Percentiles rank a stretch among this genome's conserved stretches.
phyloP scores from a whole-genome alignment of 495 filamentous ascomycete genomes.

The Tuber umbilicatum region DNA sequence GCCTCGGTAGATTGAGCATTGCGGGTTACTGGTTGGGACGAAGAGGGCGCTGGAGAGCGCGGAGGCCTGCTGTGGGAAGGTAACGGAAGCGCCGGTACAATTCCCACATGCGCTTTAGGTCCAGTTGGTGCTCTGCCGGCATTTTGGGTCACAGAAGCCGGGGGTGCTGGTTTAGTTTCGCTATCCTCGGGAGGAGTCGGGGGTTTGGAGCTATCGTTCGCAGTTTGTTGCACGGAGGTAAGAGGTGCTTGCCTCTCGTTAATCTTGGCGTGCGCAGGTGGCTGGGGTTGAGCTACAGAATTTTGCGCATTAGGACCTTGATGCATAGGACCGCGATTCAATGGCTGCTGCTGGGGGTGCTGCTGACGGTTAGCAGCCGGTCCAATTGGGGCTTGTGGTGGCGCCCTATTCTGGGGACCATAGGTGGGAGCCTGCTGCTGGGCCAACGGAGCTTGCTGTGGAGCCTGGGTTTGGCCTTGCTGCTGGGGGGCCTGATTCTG shows the following conservation, averaged over 20 bases:
- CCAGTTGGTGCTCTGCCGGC: conserved; percentile 51
- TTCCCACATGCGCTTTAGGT: conserved; percentile 60
- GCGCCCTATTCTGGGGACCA: conserved; percentile 44
- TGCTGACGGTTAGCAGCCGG: conserved; percentile 45
- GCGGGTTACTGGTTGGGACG: conserved; percentile 38
- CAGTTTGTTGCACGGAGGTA: conserved; percentile 29
- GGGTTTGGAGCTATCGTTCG: conserved; percentile 22
- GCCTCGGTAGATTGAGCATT: conserved; percentile 36
- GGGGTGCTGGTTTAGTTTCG: conserved; percentile 60
- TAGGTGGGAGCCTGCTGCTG: conserved; percentile 29
- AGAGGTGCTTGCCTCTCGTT: conserved; percentile 44
- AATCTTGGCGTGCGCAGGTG: conserved; percentile 39
- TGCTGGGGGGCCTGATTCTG: conserved; percentile 17
- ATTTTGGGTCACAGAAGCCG: conserved; percentile 43
- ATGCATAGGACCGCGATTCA: conserved; percentile 18
- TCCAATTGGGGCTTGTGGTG: conserved; percentile 53
- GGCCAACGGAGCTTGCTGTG: conserved; percentile 44
- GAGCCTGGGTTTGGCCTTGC: conserved; percentile 38
- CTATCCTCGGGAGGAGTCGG: conserved; percentile 52
- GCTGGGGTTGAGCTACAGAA: conserved; percentile 35
- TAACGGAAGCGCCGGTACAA: conserved; percentile 62
- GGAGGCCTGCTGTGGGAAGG: conserved; percentile 33
- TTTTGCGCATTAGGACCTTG: conserved; percentile 28
- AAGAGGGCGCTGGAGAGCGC: conserved; percentile 43
- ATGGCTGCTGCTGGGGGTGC: conserved; percentile 40